phyloP scores from a whole-genome alignment of 2,329 filamentous ascomycete genomes.

The Neonectria hederae region DNA sequence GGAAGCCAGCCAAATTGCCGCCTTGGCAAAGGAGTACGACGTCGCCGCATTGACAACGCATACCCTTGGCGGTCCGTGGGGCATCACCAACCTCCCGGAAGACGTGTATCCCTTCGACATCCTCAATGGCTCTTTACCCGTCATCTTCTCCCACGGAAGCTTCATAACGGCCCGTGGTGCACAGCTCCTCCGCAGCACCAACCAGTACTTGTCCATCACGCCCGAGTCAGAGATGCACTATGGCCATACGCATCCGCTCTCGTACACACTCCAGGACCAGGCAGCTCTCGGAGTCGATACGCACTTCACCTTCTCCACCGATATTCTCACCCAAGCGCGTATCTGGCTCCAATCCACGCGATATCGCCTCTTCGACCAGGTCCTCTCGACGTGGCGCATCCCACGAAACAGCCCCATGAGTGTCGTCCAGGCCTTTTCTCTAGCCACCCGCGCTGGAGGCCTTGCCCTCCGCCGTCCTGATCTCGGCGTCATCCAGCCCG shows the following conservation, averaged over 20 bases:
- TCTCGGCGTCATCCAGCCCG: constrained; percentile 58
- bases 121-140: constrained; percentile 56
- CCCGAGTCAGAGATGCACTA: constrained; percentile 69
- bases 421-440: constrained; percentile 63
- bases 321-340: constrained; percentile 62
- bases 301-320: constrained; percentile 61
- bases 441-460: constrained; percentile 63
- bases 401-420: constrained; percentile 61
- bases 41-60: constrained; percentile 59
- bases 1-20: constrained; percentile 45
- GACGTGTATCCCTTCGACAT: constrained; percentile 48
- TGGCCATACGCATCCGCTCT: constrained; percentile 60
- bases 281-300: constrained; percentile 64
- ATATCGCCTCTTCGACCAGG: constrained; percentile 49
- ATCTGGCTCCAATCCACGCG: constrained; percentile 62
- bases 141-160: constrained; percentile 63
- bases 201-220: constrained; percentile 66
- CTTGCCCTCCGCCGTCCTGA: constrained; percentile 61
- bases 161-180: constrained; percentile 54
- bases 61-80: constrained; percentile 52
- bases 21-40: constrained; percentile 49
- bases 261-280: constrained; percentile 59
- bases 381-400: constrained; percentile 53
- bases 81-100: constrained; percentile 51
- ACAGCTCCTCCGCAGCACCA: constrained; percentile 55